Percentiles rank a stretch among this genome's conserved stretches.
phyloP scores from a whole-genome alignment of 2,329 filamentous ascomycete species.

The Diaporthe australafricana region DNA sequence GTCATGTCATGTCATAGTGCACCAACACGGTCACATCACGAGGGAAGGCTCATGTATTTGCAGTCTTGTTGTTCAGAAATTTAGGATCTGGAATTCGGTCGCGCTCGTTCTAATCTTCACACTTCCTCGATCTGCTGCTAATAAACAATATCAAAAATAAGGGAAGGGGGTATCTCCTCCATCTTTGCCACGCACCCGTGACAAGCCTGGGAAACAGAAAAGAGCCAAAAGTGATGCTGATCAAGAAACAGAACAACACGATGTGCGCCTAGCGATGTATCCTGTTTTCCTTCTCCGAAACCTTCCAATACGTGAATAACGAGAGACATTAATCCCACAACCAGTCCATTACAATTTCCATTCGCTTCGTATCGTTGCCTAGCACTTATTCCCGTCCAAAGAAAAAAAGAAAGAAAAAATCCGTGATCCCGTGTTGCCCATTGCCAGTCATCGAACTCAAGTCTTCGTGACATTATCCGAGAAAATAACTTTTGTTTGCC shows the following conservation, averaged over 20 bases:
- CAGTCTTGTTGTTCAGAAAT: not conserved
- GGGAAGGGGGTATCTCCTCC: constrained; percentile 32
- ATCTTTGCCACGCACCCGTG: constrained; percentile 26
- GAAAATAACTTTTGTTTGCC: constrained; percentile 22
- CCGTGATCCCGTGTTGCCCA: constrained; percentile 21
- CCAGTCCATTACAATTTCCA: constrained; percentile 33
- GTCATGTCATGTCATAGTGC: not conserved
- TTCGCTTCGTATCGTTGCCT: constrained; percentile 8
- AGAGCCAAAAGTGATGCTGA: not conserved
- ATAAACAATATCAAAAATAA: constrained; percentile 25
- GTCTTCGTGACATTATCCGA: constrained; percentile 1
- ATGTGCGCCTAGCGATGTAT: constrained; percentile 30
- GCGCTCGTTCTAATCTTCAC: constrained; percentile 11
- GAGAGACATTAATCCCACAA: constrained; percentile 15
- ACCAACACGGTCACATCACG: not conserved
- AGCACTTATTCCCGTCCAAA: not conserved
- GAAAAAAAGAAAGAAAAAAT: not conserved
- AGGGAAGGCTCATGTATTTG: not conserved
- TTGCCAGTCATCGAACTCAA: constrained; percentile 9
- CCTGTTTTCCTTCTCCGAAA: not conserved
- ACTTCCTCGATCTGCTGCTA: not conserved
- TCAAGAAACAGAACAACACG: constrained; percentile 26
- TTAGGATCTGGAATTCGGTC: constrained; percentile 9
- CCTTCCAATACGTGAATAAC: not conserved
- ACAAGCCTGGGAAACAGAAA: constrained; percentile 1